Evolutionary conservation across 1,139 yeast genomes (phyloP).

Genomic region (Geotrichum klebahnii): DNA sequence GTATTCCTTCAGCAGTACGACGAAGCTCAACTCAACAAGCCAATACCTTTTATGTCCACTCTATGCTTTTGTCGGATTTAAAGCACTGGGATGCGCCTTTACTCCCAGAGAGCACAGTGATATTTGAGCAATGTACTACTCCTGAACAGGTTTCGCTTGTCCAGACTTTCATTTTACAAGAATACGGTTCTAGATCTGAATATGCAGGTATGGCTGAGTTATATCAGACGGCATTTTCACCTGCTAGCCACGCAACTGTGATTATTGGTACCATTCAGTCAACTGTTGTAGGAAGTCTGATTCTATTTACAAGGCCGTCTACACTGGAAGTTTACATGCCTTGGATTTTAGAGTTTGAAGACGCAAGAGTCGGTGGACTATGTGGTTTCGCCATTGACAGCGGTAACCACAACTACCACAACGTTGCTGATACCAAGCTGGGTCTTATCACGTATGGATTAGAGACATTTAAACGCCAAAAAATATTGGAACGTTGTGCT

Average conservation of each 20-base stretch:
- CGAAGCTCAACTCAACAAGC: background rate
- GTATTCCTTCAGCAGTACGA: too few species aligned
- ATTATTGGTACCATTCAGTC: background rate
- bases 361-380: conserved; percentile 49
- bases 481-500: background rate
- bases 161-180: too few species aligned
- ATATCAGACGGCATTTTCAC: too few species aligned
- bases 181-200: too few species aligned
- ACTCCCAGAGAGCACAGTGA: too few species aligned
- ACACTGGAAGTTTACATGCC: conserved; percentile 52
- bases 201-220: too few species aligned
- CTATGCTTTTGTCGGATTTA: background rate
- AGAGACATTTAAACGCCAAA: background rate
- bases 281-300: background rate
- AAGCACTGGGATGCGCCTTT: too few species aligned
- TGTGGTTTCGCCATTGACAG: conserved; percentile 46
- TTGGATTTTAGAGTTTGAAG: conserved; percentile 41
- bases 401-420: conserved; percentile 29
- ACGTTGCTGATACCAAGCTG: background rate
- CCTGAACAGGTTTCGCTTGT: too few species aligned
- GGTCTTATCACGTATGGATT: background rate
- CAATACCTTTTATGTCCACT: background rate
- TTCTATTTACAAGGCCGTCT: conserved; percentile 32
- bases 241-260: too few species aligned
- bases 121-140: too few species aligned